phyloP scores from a whole-genome alignment of 78 protist genomes.

The Tieghemostelium lacteum region DNA sequence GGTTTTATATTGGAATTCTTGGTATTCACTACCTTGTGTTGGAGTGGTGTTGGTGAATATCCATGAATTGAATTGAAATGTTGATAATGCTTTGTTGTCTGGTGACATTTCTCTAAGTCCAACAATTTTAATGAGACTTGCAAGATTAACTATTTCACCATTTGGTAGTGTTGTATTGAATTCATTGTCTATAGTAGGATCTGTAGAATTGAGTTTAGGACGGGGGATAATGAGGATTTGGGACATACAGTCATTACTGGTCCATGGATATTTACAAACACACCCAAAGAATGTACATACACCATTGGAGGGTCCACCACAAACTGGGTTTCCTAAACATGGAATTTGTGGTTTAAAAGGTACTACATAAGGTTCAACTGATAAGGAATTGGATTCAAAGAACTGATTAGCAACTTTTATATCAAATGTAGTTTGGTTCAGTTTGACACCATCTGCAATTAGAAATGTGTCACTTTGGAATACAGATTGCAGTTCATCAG shows the following conservation, averaged over 20 bases:
- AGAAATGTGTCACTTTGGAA: neutral
- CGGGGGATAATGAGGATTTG: neutral
- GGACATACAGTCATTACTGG: too few relatives aligned
- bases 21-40: neutral
- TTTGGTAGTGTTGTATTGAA: neutral
- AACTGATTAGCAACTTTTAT: neutral
- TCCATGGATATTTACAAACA: neutral
- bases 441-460: neutral
- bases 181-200: too few relatives aligned
- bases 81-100: neutral
- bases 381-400: neutral
- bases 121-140: neutral
- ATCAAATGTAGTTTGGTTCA: neutral
- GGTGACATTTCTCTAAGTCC: neutral
- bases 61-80: neutral
- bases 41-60: neutral
- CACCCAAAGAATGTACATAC: slow-evolving; percentile 12
- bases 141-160: neutral
- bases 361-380: neutral
- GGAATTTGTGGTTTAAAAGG: neutral
- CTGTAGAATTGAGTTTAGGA: neutral
- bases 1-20: neutral
- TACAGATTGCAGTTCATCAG: neutral
- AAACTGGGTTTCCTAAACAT: neutral
- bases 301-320: slow-evolving; percentile 20